These are phyloP conservation scores for Dictyostelium purpureum DNA, from an alignment of 78 protist genomes.

Conservation along the genomic window DNA sequence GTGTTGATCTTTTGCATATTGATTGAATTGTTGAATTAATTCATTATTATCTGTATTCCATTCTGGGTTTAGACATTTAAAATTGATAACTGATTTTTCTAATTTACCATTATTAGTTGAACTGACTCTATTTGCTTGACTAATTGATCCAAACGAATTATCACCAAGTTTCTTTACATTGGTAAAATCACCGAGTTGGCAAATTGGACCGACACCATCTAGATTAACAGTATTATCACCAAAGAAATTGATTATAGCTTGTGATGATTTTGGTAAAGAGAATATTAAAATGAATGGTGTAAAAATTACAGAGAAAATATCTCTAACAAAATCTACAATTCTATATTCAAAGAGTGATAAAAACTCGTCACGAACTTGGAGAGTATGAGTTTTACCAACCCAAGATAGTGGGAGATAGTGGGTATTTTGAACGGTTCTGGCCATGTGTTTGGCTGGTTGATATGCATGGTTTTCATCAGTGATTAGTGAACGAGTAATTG, in stretches of 20 bases:
- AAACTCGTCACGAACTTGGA: conserved; percentile 65
- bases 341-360: conserved; percentile 74
- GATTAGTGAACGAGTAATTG: conserved; percentile 57
- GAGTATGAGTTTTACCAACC: conserved; percentile 74
- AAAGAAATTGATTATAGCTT: conserved; percentile 72
- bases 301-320: conserved; percentile 72
- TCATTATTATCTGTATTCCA: conserved; percentile 48
- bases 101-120: conserved; percentile 75
- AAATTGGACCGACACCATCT: conserved; percentile 83
- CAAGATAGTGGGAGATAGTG: conserved; percentile 83
- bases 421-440: conserved; percentile 63
- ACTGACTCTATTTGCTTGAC: background rate
- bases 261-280: conserved; percentile 64
- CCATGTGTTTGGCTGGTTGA: conserved; percentile 81
- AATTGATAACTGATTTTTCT: conserved; percentile 84
- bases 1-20: conserved; percentile 1
- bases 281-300: conserved; percentile 84
- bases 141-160: background rate
- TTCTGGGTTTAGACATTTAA: conserved; percentile 63
- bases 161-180: conserved; percentile 44
- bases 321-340: conserved; percentile 61
- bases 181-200: conserved; percentile 77
- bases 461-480: conserved; percentile 64
- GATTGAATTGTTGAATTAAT: background rate
- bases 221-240: conserved; percentile 53